Conservation (phyloP, 345 rosid species). For the rapeseed (Brassica napus) region Da-Ae NC_063440.1:22475501-22476000, state of each 20-base stretch:
- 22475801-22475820: slow-evolving; percentile 14
- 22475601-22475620: slow-evolving; percentile 27
- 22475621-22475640: slow-evolving; percentile 33
- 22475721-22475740: slow-evolving; percentile 18
- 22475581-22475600: slow-evolving; percentile 7
- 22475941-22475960: too few species aligned
- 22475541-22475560: slow-evolving; percentile 23
- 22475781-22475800: slow-evolving; percentile 14
- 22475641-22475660: slow-evolving; percentile 32
- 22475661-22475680: slow-evolving; percentile 29
- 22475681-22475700: slow-evolving; percentile 30
- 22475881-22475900: background rate
- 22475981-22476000: background rate
- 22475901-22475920: background rate
- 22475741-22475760: background rate
- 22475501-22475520: slow-evolving; percentile 25
- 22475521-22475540: slow-evolving; percentile 24
- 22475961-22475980: too few species aligned
- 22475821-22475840: slow-evolving; percentile 29
- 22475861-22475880: background rate
- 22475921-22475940: background rate
- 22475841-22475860: background rate
- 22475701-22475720: background rate
- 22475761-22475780: slow-evolving; percentile 10
- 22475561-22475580: slow-evolving; percentile 3